Base-by-base conservation (phyloP, 1,284 basidiomycete genomes). In the Puccinia polysora region DNA sequence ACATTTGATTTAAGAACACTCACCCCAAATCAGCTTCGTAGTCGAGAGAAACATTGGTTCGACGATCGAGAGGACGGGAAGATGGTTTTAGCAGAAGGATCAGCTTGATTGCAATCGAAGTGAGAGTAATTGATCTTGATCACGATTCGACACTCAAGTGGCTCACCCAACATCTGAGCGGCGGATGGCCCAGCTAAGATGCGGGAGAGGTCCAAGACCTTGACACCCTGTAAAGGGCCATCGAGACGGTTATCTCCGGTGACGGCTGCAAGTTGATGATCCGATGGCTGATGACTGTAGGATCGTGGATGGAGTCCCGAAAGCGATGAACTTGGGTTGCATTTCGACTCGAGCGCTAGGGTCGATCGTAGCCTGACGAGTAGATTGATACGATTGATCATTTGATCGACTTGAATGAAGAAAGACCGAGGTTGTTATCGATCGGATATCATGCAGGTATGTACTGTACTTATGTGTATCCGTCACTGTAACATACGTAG, bases 121-220 rank as follows among this genome's bases (percentile, higher is more conserved):
- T 34, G 75, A 75, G 5, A 74, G 75, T 2, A 75, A 38, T n/a
- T 36, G 36, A 32, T 20, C 25, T 32, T 14, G 18, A 20, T 18
- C 60, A 50, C n/a, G n/a, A n/a, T n/a, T n/a, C n/a, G n/a, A n/a
- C n/a, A n/a, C n/a, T n/a, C n/a, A n/a, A n/a, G n/a, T n/a, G n/a
- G n/a, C n/a, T n/a, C n/a, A 67, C 65, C 65, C 32, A 67, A 56
- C 91, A 95, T 92, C 1, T 93, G 91, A 32, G 87, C 86, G 7
- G 65, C 65, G n/a, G 36, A 90, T 14, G 92, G 92, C 0, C 91
- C 93, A 23, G 92, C 93, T 55, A 96, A 83, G 0, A 96, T 89
- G 45, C 92, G 85, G 12, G 91, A 91, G 63, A 95, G 82, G 80
- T 96, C 92, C 23, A 96, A 83, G 47, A 96, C 85, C 75, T 85